These are phyloP conservation scores for Ramaria rubella DNA, from an alignment of 768 basidiomycete species.

Conservation along the genomic window DNA sequence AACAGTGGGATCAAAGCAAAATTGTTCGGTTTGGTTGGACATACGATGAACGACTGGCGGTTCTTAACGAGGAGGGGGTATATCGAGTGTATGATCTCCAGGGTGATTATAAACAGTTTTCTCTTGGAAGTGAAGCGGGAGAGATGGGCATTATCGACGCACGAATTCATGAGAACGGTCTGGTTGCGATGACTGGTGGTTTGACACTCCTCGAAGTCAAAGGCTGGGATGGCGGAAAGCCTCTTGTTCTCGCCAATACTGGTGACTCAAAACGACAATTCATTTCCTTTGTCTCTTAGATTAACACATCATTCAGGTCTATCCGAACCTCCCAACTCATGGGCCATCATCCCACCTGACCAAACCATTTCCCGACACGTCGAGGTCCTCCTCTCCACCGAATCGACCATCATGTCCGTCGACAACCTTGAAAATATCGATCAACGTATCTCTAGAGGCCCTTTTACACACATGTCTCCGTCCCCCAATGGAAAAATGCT, in stretches of 20 bases:
- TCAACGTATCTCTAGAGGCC: slow-evolving; percentile 81
- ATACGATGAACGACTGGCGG: slow-evolving; percentile 68
- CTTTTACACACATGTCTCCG: slow-evolving; percentile 79
- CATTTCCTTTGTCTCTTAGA: neutral
- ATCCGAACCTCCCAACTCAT: slow-evolving; percentile 72
- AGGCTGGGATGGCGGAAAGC: slow-evolving; percentile 78
- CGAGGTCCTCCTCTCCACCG: slow-evolving; percentile 80
- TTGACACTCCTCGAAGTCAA: slow-evolving; percentile 79
- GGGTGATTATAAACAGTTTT: slow-evolving; percentile 79
- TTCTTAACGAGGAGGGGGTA: slow-evolving; percentile 86
- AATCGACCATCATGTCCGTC: slow-evolving; percentile 71
- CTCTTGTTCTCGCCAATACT: slow-evolving; percentile 64
- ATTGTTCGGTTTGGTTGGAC: slow-evolving; percentile 84
- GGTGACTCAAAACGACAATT: slow-evolving; percentile 40
- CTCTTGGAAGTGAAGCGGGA: slow-evolving; percentile 73
- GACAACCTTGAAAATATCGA: slow-evolving; percentile 88
- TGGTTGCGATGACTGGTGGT: slow-evolving; percentile 78
- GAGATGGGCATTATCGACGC: slow-evolving; percentile 84
- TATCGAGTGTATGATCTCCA: slow-evolving; percentile 88
- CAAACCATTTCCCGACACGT: slow-evolving; percentile 83
- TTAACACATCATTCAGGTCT: slow-evolving; percentile 51
- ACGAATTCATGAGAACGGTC: slow-evolving; percentile 75
- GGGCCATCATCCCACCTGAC: slow-evolving; percentile 88
- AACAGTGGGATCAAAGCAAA: slow-evolving; percentile 85
- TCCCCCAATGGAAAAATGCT: slow-evolving; percentile 94